Base-by-base conservation (phyloP, 2,329 filamentous ascomycete species). In the Alternaria postmessia region DNA sequence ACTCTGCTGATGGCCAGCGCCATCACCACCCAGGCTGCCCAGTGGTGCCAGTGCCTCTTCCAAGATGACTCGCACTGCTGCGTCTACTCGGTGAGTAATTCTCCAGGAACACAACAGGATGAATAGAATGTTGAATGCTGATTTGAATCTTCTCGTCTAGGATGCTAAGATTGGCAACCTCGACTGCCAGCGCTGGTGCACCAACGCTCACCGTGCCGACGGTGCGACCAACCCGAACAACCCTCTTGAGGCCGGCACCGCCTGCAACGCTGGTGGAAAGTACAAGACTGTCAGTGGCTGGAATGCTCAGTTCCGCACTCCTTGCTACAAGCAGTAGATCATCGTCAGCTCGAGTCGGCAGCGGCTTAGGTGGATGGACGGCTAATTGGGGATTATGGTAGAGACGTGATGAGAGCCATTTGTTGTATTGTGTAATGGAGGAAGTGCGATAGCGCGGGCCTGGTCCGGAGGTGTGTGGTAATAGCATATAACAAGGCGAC, bases 171-270 rank as follows among this genome's bases (percentile, higher is more conserved):
- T 55, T 24, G 52, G 52, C 24, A 28, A 55, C 32, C 52, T 55
- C 32, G 52, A 55, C 52, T 55, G 52, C 52, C 42, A 48, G 32
- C 52, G 52, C 52, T 55, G 52, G 52, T 55, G 52, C 53, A 56
- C 53, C 9, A 49, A 56, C 36, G 54, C 44, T 38, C 54, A 42
- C 44, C 54, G 44, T 28, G 44, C 44, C 20, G 54, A 51, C 20
- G 44, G 36, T 36, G 36, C 36, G 28, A 56, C 44, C 5, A 51
- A 55, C 24, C 52, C 52, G 7, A 39, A 30, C 22, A 55, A 55
- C 43, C 52, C 52, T 55, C 52, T 55, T 48, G 43, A 48, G 43
- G 52, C 30, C 43, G 52, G 52, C 26, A 49, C 44, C 46, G 44
- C 36, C 28, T 56, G 54, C 54, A 34, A 34, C 28, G 36, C 54